Base-by-base conservation (phyloP, 2,329 filamentous ascomycete genomes). In the Coleophoma eucalyptorum region DNA sequence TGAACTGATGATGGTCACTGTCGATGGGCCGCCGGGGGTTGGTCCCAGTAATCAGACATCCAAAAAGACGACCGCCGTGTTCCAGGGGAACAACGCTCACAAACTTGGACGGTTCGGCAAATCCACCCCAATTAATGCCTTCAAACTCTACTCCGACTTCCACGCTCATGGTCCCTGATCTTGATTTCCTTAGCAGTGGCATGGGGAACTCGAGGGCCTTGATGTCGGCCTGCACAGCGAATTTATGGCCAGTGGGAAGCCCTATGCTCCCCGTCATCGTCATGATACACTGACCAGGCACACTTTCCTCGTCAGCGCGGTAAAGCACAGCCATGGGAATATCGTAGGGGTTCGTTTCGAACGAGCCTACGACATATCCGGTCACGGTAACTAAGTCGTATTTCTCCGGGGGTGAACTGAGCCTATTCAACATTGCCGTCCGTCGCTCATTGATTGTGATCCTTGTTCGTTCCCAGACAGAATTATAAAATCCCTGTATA, bases 281-380 rank as follows among this genome's bases (percentile, higher is more conserved):
- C 7, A 60, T 31, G 2, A 49, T 20, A 12, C 16, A 40, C 10
- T 45, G 43, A 12, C 48, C 57, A 19, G 55, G 48, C 10, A 44
- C 3, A 12, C 47, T 49, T 13, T 62, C 55, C 26, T 62, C 59
- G 41, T 64, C 62, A 11, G 53, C 41, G 37, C 58, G 57, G 32
- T 62, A 65, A 3, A 65, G 33, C 3, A 65, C 18, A 2, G 60
- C 59, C 58, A 65, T 59, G 11, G 60, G 51, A 11, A 65, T 58
- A 33, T 65, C 62, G 11, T 50, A 38, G 8, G 55, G 50, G 31
- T 64, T 62, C 1, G 48, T 50, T 37, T 58, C 46, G 12, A 65
- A 50, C 26, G 51, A 42, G 12, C 56, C 57, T 7, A 64, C 54
- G 8, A 64, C 40, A 26, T 55, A 50, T 3, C 42, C 47, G 1